phyloP scores from a whole-genome alignment of 148 eudicot genomes.

The Nepenthes gracilis region DNA sequence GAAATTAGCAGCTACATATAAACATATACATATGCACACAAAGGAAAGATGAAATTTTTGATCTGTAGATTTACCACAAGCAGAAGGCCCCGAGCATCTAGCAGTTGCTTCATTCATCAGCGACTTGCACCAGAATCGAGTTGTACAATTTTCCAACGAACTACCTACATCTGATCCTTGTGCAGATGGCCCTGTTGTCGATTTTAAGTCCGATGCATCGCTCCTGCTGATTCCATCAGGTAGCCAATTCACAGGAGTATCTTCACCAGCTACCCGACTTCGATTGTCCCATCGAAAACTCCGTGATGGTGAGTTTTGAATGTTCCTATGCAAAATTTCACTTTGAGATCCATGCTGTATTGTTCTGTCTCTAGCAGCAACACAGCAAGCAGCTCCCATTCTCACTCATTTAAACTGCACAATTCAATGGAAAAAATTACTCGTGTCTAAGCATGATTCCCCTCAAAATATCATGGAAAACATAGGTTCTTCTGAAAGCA shows the following conservation, averaged over 20 bases:
- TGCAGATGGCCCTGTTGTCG: slow-evolving; percentile 49
- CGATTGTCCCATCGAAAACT: slow-evolving; percentile 96
- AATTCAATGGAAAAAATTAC: not conserved
- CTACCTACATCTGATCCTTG: slow-evolving; percentile 80
- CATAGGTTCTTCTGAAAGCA: no score
- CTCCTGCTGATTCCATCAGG: slow-evolving; percentile 47
- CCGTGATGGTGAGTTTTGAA: slow-evolving; percentile 81
- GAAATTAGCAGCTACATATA: no score
- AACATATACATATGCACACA: not conserved
- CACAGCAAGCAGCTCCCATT: slow-evolving; percentile 97
- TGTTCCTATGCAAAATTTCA: slow-evolving; percentile 53
- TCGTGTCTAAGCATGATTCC: no score
- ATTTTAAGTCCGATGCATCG: slow-evolving; percentile 49
- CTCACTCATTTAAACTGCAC: slow-evolving; percentile 20
- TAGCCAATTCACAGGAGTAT: slow-evolving; percentile 46
- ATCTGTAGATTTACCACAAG: slow-evolving; percentile 36
- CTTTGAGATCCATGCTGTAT: slow-evolving; percentile 47
- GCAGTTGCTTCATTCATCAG: slow-evolving; percentile 36
- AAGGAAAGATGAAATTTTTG: not conserved
- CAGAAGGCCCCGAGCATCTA: slow-evolving; percentile 27
- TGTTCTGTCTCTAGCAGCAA: slow-evolving; percentile 75
- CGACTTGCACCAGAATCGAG: slow-evolving; percentile 50
- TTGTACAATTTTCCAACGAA: slow-evolving; percentile 55
- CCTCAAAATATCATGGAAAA: no score
- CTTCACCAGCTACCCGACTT: slow-evolving; percentile 89